phyloP scores from a whole-genome alignment of 2,329 filamentous ascomycete genomes.

The Xylariaceae sp. region DNA sequence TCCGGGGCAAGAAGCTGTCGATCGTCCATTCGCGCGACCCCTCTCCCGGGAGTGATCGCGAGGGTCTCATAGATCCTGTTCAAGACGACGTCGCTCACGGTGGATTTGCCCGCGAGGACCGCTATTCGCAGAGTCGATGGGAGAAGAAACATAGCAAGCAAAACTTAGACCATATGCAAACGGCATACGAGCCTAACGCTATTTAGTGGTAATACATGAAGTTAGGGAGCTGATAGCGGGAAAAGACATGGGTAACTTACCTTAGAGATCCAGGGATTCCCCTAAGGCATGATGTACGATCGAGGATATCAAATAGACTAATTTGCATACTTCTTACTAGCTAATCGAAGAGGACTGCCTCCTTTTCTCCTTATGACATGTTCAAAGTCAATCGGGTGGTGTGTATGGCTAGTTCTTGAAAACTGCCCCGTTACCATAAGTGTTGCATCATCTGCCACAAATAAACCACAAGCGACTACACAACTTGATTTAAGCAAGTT shows the following conservation, averaged over 20 bases:
- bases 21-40: conserved; percentile 13
- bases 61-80: conserved; percentile 20
- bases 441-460: too few relatives aligned
- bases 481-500: too few relatives aligned
- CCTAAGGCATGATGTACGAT: not conserved
- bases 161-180: conserved; percentile 15
- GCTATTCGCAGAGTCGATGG: conserved; percentile 2
- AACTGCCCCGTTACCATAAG: too few relatives aligned
- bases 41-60: conserved; percentile 26
- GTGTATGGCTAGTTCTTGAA: too few relatives aligned
- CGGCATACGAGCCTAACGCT: conserved; percentile 12
- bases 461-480: too few relatives aligned
- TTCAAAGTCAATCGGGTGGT: not conserved
- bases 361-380: not conserved
- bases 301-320: conserved; percentile 1
- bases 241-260: not conserved
- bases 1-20: conserved; percentile 28
- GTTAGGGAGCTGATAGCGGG: not conserved
- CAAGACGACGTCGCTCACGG: conserved; percentile 1
- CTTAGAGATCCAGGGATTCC: not conserved
- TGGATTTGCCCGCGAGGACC: not conserved
- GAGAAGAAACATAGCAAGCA: not conserved
- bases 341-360: not conserved
- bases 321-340: too few relatives aligned
- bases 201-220: not conserved